Evolutionary conservation across 371 early-diverging fungal genomes (phyloP).

Genomic region (Mortierella sp.): DNA sequence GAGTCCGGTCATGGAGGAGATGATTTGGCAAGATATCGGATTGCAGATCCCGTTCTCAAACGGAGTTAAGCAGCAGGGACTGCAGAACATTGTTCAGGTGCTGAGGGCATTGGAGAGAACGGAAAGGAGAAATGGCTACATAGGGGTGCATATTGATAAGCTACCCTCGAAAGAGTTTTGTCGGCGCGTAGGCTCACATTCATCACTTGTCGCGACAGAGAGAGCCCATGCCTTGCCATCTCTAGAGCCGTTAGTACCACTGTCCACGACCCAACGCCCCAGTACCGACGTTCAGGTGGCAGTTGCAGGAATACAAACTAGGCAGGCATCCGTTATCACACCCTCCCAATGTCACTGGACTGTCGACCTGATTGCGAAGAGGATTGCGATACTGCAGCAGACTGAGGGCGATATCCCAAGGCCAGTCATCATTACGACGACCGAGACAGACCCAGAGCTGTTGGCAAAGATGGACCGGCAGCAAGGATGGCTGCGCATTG

Average conservation of each 20-base stretch:
- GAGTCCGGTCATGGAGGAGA: constrained; percentile 31
- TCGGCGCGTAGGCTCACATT: not conserved
- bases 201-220: not conserved
- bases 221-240: too few species aligned
- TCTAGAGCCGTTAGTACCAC: not conserved
- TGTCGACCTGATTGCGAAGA: constrained; percentile 34
- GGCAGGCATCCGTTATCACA: not conserved
- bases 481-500: constrained; percentile 29
- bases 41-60: constrained; percentile 11
- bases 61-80: constrained; percentile 4
- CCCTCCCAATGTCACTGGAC: constrained; percentile 32
- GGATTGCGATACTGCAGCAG: constrained; percentile 33
- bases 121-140: constrained; percentile 18
- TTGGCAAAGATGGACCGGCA: constrained; percentile 36
- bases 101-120: constrained; percentile 21
- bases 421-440: constrained; percentile 44
- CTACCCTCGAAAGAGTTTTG: constrained; percentile 36
- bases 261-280: not conserved
- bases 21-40: constrained; percentile 44
- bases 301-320: not conserved
- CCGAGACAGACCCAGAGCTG: constrained; percentile 35
- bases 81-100: constrained; percentile 9
- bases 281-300: constrained; percentile 1
- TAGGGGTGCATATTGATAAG: constrained; percentile 48
- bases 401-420: constrained; percentile 9